Base-by-base conservation (phyloP, 176 grass and related monocot species). In the Oryza rufipogon region DNA sequence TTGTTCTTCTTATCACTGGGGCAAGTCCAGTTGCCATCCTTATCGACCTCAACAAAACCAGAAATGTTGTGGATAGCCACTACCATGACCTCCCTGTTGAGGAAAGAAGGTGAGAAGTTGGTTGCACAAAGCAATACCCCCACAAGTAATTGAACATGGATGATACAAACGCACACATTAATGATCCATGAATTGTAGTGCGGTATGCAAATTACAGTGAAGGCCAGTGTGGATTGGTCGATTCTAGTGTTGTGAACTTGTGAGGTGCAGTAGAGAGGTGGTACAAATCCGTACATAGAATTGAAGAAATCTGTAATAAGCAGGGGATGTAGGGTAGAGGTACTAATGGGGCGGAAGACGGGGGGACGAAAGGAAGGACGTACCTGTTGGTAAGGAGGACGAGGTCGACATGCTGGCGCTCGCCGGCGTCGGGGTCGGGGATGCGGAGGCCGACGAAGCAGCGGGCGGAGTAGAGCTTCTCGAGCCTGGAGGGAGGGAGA, bases 371-470 rank as follows among this genome's bases (percentile, higher is more conserved):
- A 17, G 52, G 52, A 14, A 19, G 14, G 47, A 26, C 26, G 12
- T 15, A 90, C 96, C 86, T 93, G 80, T 92, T 92, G 75, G 93
- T 93, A 19, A 95, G 70, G 81, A 95, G 89, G 46, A 95, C 91
- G 61, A 94, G 77, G 72, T 98, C 96, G 64, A 98, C 84, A 61
- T 98, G 87, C 80, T 90, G 93, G 68, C 96, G 93, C 12, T 49
- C 73, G 23, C 93, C 96, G 22, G 91, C 61, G 85, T 95, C 96
- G 5, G 88, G 85, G 64, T 98, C 96, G 73, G 96, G 96, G 83
- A 98, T 95, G 81, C 96, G 91, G 45, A 98, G 92, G 45, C 93
- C 96, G 41, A 95, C 96, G 75, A 95, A 94, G 68, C 93, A 91
- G 87, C 89, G 94, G 19, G 89, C 93, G 48, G 64, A 81, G 39